phyloP scores from a whole-genome alignment of 2,329 filamentous ascomycete species.

The Colletotrichum lini region DNA sequence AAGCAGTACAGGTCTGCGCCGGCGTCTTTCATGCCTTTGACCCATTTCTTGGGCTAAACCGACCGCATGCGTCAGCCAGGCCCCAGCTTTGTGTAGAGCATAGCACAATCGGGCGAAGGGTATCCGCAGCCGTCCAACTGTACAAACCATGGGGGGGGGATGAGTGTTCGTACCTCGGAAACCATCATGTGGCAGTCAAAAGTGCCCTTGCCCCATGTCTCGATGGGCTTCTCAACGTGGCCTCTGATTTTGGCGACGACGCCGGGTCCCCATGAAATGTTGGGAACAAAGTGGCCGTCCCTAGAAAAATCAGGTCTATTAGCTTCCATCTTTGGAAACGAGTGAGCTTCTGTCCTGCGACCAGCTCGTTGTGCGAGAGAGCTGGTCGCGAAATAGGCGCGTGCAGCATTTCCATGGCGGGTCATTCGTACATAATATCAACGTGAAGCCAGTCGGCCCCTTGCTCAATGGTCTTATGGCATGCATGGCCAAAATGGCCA shows the following conservation, averaged over 20 bases:
- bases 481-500: constrained; percentile 87
- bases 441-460: constrained; percentile 96
- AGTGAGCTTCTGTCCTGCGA: constrained; percentile 9
- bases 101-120: background rate
- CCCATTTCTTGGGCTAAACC: constrained; percentile 93
- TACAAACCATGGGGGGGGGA: background rate
- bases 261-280: constrained; percentile 96
- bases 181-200: constrained; percentile 99
- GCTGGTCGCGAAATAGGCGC: constrained; percentile 30
- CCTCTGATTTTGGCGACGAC: constrained; percentile 94
- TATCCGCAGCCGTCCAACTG: background rate
- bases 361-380: constrained; percentile 5
- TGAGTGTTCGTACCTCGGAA: constrained; percentile 77
- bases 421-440: constrained; percentile 80
- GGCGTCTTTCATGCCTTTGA: constrained; percentile 92
- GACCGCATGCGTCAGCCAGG: constrained; percentile 10
- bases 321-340: constrained; percentile 10
- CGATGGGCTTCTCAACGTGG: constrained; percentile 83
- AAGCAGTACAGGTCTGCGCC: constrained; percentile 99
- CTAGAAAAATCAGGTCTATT: constrained; percentile 58
- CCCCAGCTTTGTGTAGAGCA: background rate
- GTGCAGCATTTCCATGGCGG: constrained; percentile 4
- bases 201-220: constrained; percentile 83
- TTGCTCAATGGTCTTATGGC: constrained; percentile 85
- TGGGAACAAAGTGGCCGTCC: constrained; percentile 99